Conservation (phyloP, 139 green algal species). For the Picochlorum sp. region DNA sequence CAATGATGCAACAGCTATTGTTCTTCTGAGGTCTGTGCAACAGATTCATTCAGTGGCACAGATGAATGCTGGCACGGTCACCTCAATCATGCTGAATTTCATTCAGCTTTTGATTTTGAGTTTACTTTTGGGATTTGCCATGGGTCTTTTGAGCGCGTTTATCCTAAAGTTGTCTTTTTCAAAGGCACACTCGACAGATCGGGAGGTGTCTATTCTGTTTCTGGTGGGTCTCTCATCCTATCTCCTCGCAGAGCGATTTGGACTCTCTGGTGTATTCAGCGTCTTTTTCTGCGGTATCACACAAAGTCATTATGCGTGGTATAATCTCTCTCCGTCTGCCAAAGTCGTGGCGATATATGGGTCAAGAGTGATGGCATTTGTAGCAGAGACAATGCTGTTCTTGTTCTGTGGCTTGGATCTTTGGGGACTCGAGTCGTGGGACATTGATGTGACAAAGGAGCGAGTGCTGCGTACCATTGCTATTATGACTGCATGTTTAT, state of each 20-base stretch:
- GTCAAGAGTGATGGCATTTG: constrained; percentile 41
- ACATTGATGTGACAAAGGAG: constrained; percentile 10
- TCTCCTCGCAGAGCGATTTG: constrained; percentile 57
- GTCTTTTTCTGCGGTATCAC: constrained; percentile 72
- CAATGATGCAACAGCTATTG: constrained; percentile 82
- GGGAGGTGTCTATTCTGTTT: constrained; percentile 52
- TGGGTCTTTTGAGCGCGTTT: constrained; percentile 31
- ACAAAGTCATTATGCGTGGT: constrained; percentile 67
- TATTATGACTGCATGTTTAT: background rate
- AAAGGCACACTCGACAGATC: constrained; percentile 22
- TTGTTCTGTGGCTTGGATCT: constrained; percentile 42
- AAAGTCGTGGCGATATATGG: constrained; percentile 32
- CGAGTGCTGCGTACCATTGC: background rate
- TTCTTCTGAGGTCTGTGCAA: constrained; percentile 73
- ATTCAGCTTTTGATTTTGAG: constrained; percentile 19
- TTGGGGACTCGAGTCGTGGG: constrained; percentile 20
- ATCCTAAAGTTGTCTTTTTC: constrained; percentile 30
- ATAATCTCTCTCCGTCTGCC: constrained; percentile 48
- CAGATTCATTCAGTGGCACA: constrained; percentile 25
- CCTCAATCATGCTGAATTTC: constrained; percentile 15
- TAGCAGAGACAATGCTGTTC: constrained; percentile 64
- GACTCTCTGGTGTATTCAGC: constrained; percentile 62
- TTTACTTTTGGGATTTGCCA: constrained; percentile 17
- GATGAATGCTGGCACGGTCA: constrained; percentile 13
- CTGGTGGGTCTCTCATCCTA: constrained; percentile 57